These are phyloP conservation scores for Penicillium antarcticum DNA, from an alignment of 495 filamentous ascomycete species.

Conservation along the genomic window DNA sequence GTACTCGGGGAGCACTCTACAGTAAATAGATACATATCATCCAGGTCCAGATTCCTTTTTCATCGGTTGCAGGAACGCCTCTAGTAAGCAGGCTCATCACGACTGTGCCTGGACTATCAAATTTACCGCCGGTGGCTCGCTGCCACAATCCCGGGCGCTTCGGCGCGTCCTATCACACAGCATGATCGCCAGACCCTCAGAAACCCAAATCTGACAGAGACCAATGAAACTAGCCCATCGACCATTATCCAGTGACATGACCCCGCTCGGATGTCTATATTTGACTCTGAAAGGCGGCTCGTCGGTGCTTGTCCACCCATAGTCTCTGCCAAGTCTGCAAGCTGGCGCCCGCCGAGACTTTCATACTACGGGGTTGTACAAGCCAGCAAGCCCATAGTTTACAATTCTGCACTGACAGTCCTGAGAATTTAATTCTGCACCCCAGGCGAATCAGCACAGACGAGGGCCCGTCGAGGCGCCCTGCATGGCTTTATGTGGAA, in stretches of 20 bases:
- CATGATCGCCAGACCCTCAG: neutral
- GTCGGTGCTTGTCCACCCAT: neutral
- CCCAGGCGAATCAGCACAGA: neutral
- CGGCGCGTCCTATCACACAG: conserved; percentile 18
- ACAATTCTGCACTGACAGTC: neutral
- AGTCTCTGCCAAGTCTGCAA: conserved; percentile 23
- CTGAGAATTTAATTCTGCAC: conserved; percentile 3
- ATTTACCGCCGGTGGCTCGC: conserved; percentile 12
- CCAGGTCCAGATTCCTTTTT: neutral
- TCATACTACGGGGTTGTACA: conserved; percentile 5
- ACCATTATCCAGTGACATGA: neutral
- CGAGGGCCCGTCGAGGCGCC: neutral
- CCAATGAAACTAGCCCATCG: neutral
- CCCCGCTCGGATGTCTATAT: conserved; percentile 5
- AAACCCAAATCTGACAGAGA: neutral
- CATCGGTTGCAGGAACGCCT: neutral
- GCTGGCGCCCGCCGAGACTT: conserved; percentile 14
- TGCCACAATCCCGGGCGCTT: conserved; percentile 19
- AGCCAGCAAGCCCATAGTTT: neutral
- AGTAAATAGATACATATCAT: neutral
- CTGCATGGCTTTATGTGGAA: neutral
- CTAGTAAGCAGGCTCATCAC: neutral
- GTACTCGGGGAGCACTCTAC: neutral
- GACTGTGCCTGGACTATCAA: neutral
- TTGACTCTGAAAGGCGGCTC: conserved; percentile 3